Conservation (phyloP, 768 basidiomycete genomes). For the Russula ochroleuca region DNA sequence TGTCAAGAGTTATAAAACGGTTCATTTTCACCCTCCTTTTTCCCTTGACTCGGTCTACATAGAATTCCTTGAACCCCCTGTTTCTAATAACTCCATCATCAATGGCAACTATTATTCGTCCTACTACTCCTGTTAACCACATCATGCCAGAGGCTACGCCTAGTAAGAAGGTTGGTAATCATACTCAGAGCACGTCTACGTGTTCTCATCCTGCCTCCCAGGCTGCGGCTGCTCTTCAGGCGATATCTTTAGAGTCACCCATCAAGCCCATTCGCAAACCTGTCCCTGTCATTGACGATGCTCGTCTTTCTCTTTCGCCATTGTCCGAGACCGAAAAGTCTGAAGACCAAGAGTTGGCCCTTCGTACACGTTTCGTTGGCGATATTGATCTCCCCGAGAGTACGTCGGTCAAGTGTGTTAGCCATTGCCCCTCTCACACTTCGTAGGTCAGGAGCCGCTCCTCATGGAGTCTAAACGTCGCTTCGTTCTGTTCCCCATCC, state of each 20-base stretch:
- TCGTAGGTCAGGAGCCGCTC: conserved; percentile 70
- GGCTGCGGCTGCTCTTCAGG: conserved; percentile 36
- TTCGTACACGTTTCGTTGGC: conserved; percentile 46
- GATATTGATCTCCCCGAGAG: conserved; percentile 51
- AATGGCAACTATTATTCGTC: conserved; percentile 28
- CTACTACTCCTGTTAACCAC: conserved; percentile 26
- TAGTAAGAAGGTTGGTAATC: conserved; percentile 35
- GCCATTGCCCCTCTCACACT: not conserved
- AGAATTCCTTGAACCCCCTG: conserved; percentile 1
- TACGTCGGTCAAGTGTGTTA: conserved; percentile 9
- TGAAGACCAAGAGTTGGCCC: conserved; percentile 8
- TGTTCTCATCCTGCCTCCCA: conserved; percentile 13
- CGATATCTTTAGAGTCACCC: conserved; percentile 34
- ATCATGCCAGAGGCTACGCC: conserved; percentile 35
- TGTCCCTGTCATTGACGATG: conserved; percentile 28
- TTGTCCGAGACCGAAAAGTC: conserved; percentile 23
- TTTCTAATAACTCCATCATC: not conserved
- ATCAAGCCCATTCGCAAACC: conserved; percentile 29
- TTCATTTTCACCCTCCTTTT: not conserved
- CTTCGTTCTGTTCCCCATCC: conserved; percentile 91
- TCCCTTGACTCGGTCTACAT: not conserved
- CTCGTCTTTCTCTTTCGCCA: conserved; percentile 27
- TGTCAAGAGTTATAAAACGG: conserved; percentile 20
- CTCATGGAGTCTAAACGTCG: conserved; percentile 71
- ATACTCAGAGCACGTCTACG: not conserved